Conservation (phyloP, 805 yeast species). For the Kuraishia floccosa region DNA sequence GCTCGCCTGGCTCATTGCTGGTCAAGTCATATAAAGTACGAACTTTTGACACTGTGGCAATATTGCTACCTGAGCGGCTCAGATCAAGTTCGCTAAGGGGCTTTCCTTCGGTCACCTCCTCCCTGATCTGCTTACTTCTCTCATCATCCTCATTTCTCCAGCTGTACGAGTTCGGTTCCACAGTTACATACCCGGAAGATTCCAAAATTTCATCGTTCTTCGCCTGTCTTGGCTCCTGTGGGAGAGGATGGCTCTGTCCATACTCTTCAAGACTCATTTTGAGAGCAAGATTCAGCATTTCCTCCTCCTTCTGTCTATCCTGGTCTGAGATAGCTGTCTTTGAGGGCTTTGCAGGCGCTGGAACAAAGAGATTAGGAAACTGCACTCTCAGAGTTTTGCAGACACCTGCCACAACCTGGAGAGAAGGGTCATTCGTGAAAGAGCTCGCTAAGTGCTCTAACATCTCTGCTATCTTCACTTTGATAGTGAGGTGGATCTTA, state of each 20-base stretch:
- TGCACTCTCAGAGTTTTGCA: conserved; percentile 32
- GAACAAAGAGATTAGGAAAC: conserved; percentile 20
- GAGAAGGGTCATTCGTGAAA: conserved; percentile 65
- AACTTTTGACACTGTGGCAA: conserved; percentile 50
- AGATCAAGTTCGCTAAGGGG: no score
- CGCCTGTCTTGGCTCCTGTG: conserved; percentile 18
- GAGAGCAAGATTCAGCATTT: conserved; percentile 66
- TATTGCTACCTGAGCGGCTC: no score
- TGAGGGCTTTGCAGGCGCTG: conserved; percentile 45
- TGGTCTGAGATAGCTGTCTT: conserved; percentile 33
- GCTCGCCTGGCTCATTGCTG: conserved; percentile 75
- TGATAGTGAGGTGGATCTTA: conserved; percentile 55
- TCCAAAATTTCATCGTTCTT: background rate
- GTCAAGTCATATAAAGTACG: conserved; percentile 76
- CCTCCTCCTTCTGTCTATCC: conserved; percentile 57
- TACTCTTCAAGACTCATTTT: conserved; percentile 62
- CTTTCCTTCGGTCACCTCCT: conserved; percentile 6
- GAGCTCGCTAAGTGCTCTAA: conserved; percentile 54
- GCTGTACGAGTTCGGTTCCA: background rate
- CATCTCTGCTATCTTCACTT: conserved; percentile 52
- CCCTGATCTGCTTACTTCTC: conserved; percentile 9
- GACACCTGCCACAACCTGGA: conserved; percentile 58
- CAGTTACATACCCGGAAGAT: no score
- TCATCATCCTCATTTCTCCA: conserved; percentile 6
- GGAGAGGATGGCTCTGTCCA: no score